Conservation (phyloP, 352 stramenopile species). For the Globisporangium takayamanum region DNA sequence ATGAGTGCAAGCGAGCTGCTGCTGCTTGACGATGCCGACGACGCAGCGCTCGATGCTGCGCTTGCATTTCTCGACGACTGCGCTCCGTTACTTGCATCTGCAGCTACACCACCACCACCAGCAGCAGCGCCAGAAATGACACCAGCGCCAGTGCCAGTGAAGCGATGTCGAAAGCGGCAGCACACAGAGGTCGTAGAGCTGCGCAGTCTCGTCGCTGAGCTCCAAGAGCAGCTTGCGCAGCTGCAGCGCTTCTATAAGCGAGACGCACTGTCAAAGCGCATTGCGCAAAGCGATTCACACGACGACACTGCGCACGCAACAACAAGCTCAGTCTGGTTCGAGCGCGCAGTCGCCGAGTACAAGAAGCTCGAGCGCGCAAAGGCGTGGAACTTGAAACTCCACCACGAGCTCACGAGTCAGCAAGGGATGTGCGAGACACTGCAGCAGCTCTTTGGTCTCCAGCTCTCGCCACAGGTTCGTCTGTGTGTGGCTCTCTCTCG, state of each 20-base stretch:
- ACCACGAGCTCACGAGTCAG: no score
- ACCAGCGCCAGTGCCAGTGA: neutral
- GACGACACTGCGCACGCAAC: no score
- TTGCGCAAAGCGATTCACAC: no score
- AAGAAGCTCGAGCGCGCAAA: neutral
- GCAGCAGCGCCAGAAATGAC: neutral
- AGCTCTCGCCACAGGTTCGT: no score
- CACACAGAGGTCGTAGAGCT: neutral
- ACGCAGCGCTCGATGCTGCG: slow-evolving; percentile 12
- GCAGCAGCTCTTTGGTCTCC: no score
- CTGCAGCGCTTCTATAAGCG: neutral
- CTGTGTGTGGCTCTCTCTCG: no score
- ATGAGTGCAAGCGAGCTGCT: neutral
- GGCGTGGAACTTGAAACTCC: neutral
- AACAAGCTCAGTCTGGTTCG: neutral
- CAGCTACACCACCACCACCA: no score
- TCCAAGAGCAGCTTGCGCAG: neutral
- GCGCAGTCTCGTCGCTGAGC: neutral
- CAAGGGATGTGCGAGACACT: no score
- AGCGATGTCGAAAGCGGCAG: neutral
- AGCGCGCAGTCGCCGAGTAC: neutral
- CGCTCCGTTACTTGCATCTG: neutral
- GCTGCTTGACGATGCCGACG: slow-evolving; percentile 5
- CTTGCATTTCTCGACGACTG: slow-evolving; percentile 13
- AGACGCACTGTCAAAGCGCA: no score